Percentiles rank a stretch among this genome's conserved stretches.
These are phyloP conservation scores for Aspergillus sp. DNA, from an alignment of 2,329 filamentous ascomycete species.

Conservation along the genomic window DNA sequence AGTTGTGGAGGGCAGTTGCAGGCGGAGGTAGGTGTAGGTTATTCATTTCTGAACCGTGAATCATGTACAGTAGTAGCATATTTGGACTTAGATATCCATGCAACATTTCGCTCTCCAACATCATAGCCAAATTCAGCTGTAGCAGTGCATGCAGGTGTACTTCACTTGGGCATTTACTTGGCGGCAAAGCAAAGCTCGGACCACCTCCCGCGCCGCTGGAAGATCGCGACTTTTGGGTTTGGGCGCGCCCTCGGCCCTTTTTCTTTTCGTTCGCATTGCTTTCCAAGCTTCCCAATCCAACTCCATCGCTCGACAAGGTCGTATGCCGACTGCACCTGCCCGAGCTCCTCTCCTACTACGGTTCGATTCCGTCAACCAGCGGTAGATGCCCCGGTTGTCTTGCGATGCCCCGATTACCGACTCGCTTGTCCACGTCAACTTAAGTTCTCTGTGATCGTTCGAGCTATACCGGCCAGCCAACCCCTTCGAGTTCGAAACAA, in stretches of 20 bases:
- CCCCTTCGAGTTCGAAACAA: conserved; percentile 3
- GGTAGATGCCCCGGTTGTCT: conserved; percentile 12
- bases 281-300: background rate
- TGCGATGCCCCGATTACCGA: conserved; percentile 31
- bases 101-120: background rate
- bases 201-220: conserved; percentile 29
- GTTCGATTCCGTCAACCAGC: conserved; percentile 10
- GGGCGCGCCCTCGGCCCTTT: conserved; percentile 25
- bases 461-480: conserved; percentile 3
- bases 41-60: conserved; percentile 6
- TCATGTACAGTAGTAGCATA: conserved; percentile 21
- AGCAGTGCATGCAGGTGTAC: background rate
- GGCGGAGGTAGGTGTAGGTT: background rate
- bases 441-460: conserved; percentile 15
- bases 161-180: background rate
- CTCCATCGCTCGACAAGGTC: background rate
- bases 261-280: conserved; percentile 15
- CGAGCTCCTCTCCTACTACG: background rate
- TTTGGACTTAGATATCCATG: conserved; percentile 4
- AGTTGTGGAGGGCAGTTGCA: background rate
- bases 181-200: conserved; percentile 38
- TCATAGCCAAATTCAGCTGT: too few relatives aligned
- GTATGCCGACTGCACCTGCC: background rate
- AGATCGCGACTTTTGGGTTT: conserved; percentile 37
- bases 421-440: conserved; percentile 23